These are phyloP conservation scores for Neurospora sp. DNA, from an alignment of 495 filamentous ascomycete species.

Conservation along the genomic window DNA sequence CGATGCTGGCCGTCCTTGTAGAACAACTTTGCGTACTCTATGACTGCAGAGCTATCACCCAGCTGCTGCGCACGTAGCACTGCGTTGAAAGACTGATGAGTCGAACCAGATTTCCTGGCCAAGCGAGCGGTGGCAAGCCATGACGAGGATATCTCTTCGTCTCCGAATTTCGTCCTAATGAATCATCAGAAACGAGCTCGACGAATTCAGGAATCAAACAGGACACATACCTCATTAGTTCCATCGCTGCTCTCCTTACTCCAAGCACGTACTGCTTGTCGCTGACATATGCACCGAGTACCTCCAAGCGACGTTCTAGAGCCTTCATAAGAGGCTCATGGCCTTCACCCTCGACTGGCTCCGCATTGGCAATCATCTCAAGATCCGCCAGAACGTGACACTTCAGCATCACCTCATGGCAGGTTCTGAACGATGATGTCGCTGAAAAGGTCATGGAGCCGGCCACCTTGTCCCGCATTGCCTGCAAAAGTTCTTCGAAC, in stretches of 20 bases:
- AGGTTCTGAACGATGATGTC: constrained; percentile 69
- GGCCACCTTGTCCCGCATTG: constrained; percentile 59
- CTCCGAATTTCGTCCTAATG: constrained; percentile 37
- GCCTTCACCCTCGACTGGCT: constrained; percentile 23
- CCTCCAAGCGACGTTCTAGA: constrained; percentile 65
- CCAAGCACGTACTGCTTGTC: constrained; percentile 96
- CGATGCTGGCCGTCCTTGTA: constrained; percentile 92
- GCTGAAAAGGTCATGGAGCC: constrained; percentile 61
- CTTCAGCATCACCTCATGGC: constrained; percentile 70
- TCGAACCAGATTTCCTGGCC: constrained; percentile 73
- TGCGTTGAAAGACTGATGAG: constrained; percentile 81
- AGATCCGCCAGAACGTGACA: constrained; percentile 83
- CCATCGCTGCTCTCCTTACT: constrained; percentile 76
- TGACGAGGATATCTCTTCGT: constrained; percentile 65
- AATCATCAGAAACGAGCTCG: constrained; percentile 19
- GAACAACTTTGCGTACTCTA: constrained; percentile 87
- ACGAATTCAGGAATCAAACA: constrained; percentile 18
- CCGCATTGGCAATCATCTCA: constrained; percentile 59
- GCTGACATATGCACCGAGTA: constrained; percentile 73
- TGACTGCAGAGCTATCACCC: constrained; percentile 72
- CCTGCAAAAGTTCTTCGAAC: constrained; percentile 51
- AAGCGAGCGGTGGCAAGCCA: constrained; percentile 84
- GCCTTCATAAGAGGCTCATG: constrained; percentile 43
- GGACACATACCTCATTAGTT: constrained; percentile 48
- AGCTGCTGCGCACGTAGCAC: constrained; percentile 80